Conservation (phyloP, 495 filamentous ascomycete genomes). For the Neurospora intermedia region DNA sequence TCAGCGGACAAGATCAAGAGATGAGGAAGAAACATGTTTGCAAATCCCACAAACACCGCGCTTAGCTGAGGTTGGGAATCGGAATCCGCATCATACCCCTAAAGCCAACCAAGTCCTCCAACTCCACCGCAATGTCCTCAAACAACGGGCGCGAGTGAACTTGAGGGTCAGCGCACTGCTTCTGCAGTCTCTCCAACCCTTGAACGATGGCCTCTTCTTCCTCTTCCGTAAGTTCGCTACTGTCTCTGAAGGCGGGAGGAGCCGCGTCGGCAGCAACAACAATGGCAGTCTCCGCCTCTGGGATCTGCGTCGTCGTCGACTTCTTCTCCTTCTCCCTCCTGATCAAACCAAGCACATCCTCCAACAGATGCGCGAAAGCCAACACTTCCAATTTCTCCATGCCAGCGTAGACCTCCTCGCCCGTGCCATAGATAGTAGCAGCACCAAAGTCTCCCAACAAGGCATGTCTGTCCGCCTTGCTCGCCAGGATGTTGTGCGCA, state of each 20-base stretch:
- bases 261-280: not conserved
- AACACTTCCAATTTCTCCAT: conserved; percentile 35
- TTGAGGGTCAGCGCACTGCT: conserved; percentile 5
- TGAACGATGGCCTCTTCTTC: conserved; percentile 1
- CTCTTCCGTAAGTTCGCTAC: not conserved
- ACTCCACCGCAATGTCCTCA: conserved; percentile 17
- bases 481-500: conserved; percentile 35
- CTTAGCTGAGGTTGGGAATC: conserved; percentile 1
- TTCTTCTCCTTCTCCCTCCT: conserved; percentile 2
- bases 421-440: conserved; percentile 30
- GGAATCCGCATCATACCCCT: conserved; percentile 24
- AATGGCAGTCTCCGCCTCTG: not conserved
- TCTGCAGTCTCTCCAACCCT: conserved; percentile 9
- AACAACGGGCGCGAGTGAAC: conserved; percentile 13
- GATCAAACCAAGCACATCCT: conserved; percentile 24
- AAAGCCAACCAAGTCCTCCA: conserved; percentile 22
- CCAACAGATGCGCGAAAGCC: conserved; percentile 35
- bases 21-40: not conserved
- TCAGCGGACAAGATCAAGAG: not conserved
- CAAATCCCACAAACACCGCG: not conserved
- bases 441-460: conserved; percentile 35
- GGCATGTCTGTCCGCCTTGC: conserved; percentile 25
- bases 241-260: not conserved
- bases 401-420: not conserved
- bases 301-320: not conserved